Percentiles rank a stretch among this genome's conserved stretches.
These are phyloP conservation scores for Zygnema cylindricum DNA, from an alignment of 139 green algal species.

Conservation along the genomic window DNA sequence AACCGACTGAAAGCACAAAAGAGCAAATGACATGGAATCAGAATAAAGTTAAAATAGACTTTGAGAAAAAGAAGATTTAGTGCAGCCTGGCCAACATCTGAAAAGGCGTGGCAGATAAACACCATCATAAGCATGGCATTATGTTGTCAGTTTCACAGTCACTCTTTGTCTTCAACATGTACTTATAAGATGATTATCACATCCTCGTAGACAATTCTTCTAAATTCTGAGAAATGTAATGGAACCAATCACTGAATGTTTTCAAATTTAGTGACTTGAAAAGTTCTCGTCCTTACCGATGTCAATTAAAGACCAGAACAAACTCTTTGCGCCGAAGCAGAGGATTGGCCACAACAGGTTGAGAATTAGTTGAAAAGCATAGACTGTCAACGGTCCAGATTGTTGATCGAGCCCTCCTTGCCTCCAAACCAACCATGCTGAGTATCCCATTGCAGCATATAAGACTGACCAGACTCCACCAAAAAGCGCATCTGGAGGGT, in stretches of 20 bases:
- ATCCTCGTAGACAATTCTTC: too few relatives aligned
- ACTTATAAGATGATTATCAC: too few relatives aligned
- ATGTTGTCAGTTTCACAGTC: too few relatives aligned
- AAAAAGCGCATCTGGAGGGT: constrained; percentile 31
- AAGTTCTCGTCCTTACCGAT: constrained; percentile 29
- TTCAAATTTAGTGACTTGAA: too few relatives aligned
- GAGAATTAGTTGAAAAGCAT: constrained; percentile 40
- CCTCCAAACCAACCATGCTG: constrained; percentile 39
- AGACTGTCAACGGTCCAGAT: constrained; percentile 28
- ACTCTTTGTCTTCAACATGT: too few relatives aligned
- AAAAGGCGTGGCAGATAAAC: too few relatives aligned
- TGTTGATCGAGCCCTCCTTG: constrained; percentile 13
- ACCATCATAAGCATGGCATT: too few relatives aligned
- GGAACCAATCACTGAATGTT: too few relatives aligned
- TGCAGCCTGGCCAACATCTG: too few relatives aligned
- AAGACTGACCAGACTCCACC: constrained; percentile 36
- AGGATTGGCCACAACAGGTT: constrained; percentile 49
- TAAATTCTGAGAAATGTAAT: too few relatives aligned
- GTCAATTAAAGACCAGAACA: constrained; percentile 6
- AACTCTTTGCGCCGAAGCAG: constrained; percentile 31
- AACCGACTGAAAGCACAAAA: not conserved
- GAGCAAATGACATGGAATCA: not conserved
- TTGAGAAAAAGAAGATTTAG: too few relatives aligned
- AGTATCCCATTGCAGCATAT: constrained; percentile 44
- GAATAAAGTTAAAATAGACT: too few relatives aligned